A percentile compares a stretch with the other conserved stretches of the same genome.
Conservation (phyloP, 75 land plant species). For the Picea glauca region DNA sequence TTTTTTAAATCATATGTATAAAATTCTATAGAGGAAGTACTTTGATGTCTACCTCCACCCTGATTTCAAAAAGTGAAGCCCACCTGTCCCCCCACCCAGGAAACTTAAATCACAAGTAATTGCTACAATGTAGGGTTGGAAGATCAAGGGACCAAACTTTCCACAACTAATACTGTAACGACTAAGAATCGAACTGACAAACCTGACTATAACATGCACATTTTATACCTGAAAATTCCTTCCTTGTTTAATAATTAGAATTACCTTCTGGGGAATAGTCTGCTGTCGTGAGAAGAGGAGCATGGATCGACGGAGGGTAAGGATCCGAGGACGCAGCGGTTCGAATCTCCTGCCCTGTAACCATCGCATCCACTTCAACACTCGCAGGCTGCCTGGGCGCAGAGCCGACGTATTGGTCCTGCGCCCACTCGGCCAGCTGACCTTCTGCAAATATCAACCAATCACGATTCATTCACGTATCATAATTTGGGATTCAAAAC, state of each 20-base stretch:
- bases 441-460: background rate
- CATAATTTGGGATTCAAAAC: background rate
- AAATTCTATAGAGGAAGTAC: too few species aligned
- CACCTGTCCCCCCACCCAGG: too few species aligned
- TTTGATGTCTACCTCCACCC: too few species aligned
- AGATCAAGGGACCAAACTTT: too few species aligned
- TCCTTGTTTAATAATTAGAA: background rate
- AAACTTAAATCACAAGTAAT: too few species aligned
- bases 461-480: background rate
- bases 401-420: constrained; percentile 13
- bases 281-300: constrained; percentile 29
- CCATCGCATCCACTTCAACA: constrained; percentile 21
- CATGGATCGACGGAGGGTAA: constrained; percentile 45
- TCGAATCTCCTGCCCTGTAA: constrained; percentile 32
- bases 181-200: too few species aligned
- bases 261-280: background rate
- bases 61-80: too few species aligned
- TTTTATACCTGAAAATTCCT: too few species aligned
- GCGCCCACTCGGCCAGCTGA: constrained; percentile 14
- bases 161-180: too few species aligned
- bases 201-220: too few species aligned
- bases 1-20: too few species aligned
- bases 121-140: too few species aligned
- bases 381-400: constrained; percentile 9
- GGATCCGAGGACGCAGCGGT: constrained; percentile 36